Percentiles rank a stretch among this genome's conserved stretches.
Evolutionary conservation across 176 grass and related monocot genomes (phyloP).

Genomic region (Zoysia pacifica): DNA sequence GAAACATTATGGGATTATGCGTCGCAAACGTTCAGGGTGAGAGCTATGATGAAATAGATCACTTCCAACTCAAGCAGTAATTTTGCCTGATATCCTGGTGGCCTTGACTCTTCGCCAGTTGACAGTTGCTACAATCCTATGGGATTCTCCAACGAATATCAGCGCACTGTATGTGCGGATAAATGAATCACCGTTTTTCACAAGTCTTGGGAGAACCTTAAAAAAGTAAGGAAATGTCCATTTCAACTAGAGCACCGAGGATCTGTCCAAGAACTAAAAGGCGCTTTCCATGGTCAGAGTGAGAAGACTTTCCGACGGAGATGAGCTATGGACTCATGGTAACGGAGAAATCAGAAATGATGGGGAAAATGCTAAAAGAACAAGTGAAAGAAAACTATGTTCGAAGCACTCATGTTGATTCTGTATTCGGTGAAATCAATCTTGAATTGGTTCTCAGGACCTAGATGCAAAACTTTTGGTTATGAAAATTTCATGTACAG

Average conservation of each 20-base stretch:
- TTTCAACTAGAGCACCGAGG: slow-evolving; percentile 14
- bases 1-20: background rate
- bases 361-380: too few species aligned
- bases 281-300: slow-evolving; percentile 12
- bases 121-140: background rate
- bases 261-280: slow-evolving; percentile 13
- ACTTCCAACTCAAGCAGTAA: slow-evolving; percentile 29
- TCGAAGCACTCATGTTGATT: too few species aligned
- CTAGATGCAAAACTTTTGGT: too few species aligned
- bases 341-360: too few species aligned
- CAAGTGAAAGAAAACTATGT: too few species aligned
- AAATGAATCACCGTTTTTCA: slow-evolving; percentile 5
- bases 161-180: background rate
- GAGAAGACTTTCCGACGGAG: too few species aligned
- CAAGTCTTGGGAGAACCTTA: slow-evolving; percentile 7
- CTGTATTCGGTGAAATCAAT: too few species aligned
- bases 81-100: background rate
- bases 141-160: background rate
- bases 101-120: background rate
- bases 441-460: too few species aligned
- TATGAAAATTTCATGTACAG: too few species aligned
- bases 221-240: background rate
- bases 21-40: background rate
- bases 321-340: too few species aligned
- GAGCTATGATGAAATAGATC: slow-evolving; percentile 26